Evolutionary conservation across 2,329 filamentous ascomycete species (phyloP), one percentile per base, ranked within the genome.

Genomic region (Penicillium vulpinum): DNA sequence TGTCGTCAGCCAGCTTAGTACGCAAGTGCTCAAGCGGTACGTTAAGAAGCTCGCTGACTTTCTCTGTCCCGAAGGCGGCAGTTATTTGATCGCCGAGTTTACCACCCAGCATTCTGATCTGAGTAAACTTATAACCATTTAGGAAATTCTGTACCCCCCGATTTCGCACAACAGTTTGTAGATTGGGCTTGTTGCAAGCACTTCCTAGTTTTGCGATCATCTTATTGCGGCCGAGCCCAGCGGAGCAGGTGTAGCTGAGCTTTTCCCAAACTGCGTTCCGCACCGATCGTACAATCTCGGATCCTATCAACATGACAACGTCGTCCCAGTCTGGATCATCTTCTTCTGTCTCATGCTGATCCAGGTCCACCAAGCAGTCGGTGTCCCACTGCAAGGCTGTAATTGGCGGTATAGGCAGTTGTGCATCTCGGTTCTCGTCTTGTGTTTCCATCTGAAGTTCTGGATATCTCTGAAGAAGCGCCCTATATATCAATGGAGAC

Each of bases 261-360:
- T 83, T 81, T 44, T 88, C 82, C 63, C 82, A 85, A 56, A 99
- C 83, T 49, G 83, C 80, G 22, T 80, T 79, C 49, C 94, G 85
- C 18, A 97, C 83, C 58, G 85, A 82, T 21, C 91, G 85, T 33
- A 97, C 86, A 66, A 97, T 94, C 70, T 97, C 92, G 2, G 92
- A 92, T 0, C 90, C 94, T 67, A 97, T 85, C 29, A 91, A 80
- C 71, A 96, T 89, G 16, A 85, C 89, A 62, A 97, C 83, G 78
- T 99, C 94, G 73, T 99, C 93, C 94, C 94, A 99, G 75, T 99
- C 94, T 1, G 91, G 91, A 68, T 95, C 89, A 64, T 88, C 83
- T 21, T 88, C 83, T 73, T 96, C 92, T 11, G 84, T 84, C 59
- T 92, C 85, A 24, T 80, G 79, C 38, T 85, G 81, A 62, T 94